These are phyloP conservation scores for Hymenotorrendiella dingleyae DNA, from an alignment of 2,329 filamentous ascomycete species.

Conservation along the genomic window DNA sequence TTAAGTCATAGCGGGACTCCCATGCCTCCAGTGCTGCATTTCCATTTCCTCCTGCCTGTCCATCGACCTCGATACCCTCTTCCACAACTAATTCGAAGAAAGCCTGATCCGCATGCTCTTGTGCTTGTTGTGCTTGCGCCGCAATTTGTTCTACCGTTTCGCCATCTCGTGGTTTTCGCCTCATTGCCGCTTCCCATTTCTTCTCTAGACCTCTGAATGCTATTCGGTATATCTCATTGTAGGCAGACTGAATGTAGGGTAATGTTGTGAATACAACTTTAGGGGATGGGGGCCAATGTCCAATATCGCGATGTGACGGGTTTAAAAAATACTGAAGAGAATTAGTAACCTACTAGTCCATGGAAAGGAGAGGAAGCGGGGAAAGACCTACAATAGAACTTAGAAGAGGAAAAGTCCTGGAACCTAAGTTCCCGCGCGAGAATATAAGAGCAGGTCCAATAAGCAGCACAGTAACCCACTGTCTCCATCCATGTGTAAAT, in stretches of 20 bases:
- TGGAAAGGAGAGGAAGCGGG: not conserved
- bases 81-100: slow-evolving; percentile 23
- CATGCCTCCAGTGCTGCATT: slow-evolving; percentile 16
- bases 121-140: slow-evolving; percentile 30
- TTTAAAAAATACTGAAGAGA: slow-evolving; percentile 23
- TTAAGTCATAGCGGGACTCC: slow-evolving; percentile 47
- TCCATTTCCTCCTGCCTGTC: not conserved
- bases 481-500: slow-evolving; percentile 9
- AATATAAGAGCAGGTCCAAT: slow-evolving; percentile 63
- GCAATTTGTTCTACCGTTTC: slow-evolving; percentile 31
- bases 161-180: slow-evolving; percentile 29
- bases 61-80: not conserved
- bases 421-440: slow-evolving; percentile 58
- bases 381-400: slow-evolving; percentile 28
- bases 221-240: slow-evolving; percentile 52
- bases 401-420: slow-evolving; percentile 34
- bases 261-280: slow-evolving; percentile 60
- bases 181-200: slow-evolving; percentile 29
- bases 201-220: slow-evolving; percentile 25
- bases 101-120: slow-evolving; percentile 23
- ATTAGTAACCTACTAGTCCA: not conserved
- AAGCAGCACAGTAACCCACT: slow-evolving; percentile 52
- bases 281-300: slow-evolving; percentile 48
- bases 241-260: slow-evolving; percentile 58
- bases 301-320: slow-evolving; percentile 15